Percentiles rank a stretch among this genome's conserved stretches.
Evolutionary conservation across 495 filamentous ascomycete genomes (phyloP).

Genomic region (Podospora comata): DNA sequence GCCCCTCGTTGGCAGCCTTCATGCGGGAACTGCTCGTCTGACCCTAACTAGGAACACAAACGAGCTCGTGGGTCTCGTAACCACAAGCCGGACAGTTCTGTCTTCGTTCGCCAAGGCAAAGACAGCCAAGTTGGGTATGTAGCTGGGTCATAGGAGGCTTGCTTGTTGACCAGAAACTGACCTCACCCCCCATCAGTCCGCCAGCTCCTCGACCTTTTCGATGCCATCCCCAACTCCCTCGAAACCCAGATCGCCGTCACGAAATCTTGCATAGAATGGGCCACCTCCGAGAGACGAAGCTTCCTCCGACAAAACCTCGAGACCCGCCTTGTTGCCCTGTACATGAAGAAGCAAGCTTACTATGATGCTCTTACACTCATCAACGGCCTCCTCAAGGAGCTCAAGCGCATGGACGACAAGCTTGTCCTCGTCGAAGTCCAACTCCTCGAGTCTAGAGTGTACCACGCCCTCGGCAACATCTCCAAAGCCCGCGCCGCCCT

Average conservation of each 20-base stretch:
- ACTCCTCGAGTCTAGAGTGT: constrained; percentile 91
- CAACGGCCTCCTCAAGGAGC: constrained; percentile 88
- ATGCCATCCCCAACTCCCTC: constrained; percentile 84
- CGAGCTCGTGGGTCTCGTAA: constrained; percentile 88
- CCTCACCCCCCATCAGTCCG: constrained; percentile 61
- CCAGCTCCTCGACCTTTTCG: constrained; percentile 93
- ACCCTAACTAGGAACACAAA: constrained; percentile 59
- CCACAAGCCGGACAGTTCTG: constrained; percentile 81
- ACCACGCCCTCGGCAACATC: constrained; percentile 95
- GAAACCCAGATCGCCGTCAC: constrained; percentile 92
- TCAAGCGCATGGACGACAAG: constrained; percentile 98
- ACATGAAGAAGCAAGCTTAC: constrained; percentile 94
- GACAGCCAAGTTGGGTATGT: constrained; percentile 92
- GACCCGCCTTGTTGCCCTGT: constrained; percentile 86
- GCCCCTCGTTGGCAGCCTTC: constrained; percentile 18
- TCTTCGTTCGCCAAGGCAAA: constrained; percentile 98
- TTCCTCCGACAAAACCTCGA: constrained; percentile 98
- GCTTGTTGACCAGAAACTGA: constrained; percentile 4
- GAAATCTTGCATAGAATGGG: constrained; percentile 99
- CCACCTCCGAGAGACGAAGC: constrained; percentile 81
- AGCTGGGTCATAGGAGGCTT: background rate
- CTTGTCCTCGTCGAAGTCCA: constrained; percentile 98
- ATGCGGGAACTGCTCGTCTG: constrained; percentile 47
- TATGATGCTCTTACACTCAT: constrained; percentile 96
- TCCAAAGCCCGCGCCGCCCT: constrained; percentile 93